These are phyloP conservation scores for Penicillium ucsense DNA, from an alignment of 495 filamentous ascomycete species.

Conservation along the genomic window DNA sequence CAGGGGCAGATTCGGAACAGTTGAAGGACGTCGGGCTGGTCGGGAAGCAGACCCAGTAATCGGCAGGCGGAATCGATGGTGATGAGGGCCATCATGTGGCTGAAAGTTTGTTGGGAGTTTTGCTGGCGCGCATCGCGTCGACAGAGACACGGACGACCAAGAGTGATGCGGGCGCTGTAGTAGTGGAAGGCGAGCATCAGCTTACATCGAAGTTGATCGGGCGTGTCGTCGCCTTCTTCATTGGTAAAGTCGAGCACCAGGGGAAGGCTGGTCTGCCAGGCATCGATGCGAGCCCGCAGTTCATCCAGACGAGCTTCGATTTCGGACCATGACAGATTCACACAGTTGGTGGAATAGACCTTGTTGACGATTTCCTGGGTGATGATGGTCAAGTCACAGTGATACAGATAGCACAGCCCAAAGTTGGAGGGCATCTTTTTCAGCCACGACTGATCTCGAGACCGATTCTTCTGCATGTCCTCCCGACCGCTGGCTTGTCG, in stretches of 20 bases:
- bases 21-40: slow-evolving; percentile 28
- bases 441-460: slow-evolving; percentile 18
- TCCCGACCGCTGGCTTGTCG: slow-evolving; percentile 16
- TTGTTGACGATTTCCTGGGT: slow-evolving; percentile 44
- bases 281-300: slow-evolving; percentile 40
- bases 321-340: slow-evolving; percentile 46
- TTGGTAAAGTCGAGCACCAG: slow-evolving; percentile 39
- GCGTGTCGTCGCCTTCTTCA: slow-evolving; percentile 23
- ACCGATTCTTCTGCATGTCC: slow-evolving; percentile 9
- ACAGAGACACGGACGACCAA: slow-evolving; percentile 57
- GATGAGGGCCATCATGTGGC: slow-evolving; percentile 41
- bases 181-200: slow-evolving; percentile 48
- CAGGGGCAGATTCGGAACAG: slow-evolving; percentile 50
- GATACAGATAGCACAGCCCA: slow-evolving; percentile 40
- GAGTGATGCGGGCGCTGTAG: slow-evolving; percentile 49
- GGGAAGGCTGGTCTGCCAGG: slow-evolving; percentile 46
- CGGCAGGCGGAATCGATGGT: slow-evolving; percentile 46
- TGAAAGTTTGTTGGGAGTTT: slow-evolving; percentile 31
- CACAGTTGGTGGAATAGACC: slow-evolving; percentile 49
- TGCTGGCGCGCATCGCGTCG: slow-evolving; percentile 41
- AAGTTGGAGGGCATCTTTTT: slow-evolving; percentile 23
- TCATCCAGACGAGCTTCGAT: slow-evolving; percentile 48
- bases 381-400: slow-evolving; percentile 42
- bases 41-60: slow-evolving; percentile 44
- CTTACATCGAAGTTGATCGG: slow-evolving; percentile 29